These are phyloP conservation scores for Erigeron canadensis DNA, from an alignment of 129 eudicot genomes.

Conservation along the genomic window DNA sequence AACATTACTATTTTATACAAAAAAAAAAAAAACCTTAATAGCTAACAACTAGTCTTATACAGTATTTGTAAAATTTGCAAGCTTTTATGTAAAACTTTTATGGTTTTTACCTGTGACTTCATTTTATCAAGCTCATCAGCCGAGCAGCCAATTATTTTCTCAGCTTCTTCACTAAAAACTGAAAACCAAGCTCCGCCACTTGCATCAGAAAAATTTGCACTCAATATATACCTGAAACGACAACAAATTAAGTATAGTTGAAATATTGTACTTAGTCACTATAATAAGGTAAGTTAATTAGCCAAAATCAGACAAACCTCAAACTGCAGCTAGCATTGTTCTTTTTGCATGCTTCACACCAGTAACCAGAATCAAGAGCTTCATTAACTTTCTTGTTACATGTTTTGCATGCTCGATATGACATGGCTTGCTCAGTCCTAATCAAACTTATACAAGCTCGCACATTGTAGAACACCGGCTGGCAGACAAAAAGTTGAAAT, in stretches of 20 bases:
- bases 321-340: constrained; percentile 58
- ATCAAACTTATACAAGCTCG: constrained; percentile 68
- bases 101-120: constrained; percentile 49
- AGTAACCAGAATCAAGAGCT: constrained; percentile 71
- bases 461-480: constrained; percentile 70
- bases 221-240: constrained; percentile 61
- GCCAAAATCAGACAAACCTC: constrained; percentile 44
- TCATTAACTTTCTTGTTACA: constrained; percentile 92
- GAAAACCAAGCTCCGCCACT: constrained; percentile 84
- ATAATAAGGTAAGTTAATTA: too few species aligned
- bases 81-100: too few species aligned
- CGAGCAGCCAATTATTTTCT: constrained; percentile 68
- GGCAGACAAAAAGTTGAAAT: too few species aligned
- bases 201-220: constrained; percentile 60
- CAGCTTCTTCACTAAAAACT: constrained; percentile 73
- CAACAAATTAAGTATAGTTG: neutral
- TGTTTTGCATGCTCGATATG: constrained; percentile 88
- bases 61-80: too few species aligned
- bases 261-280: neutral
- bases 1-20: too few species aligned
- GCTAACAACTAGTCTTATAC: too few species aligned
- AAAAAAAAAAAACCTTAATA: too few species aligned
- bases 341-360: constrained; percentile 88
- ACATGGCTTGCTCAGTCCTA: constrained; percentile 79
- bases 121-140: constrained; percentile 81